phyloP scores from a whole-genome alignment of 2,329 filamentous ascomycete species.

The Cadophora gregata region DNA sequence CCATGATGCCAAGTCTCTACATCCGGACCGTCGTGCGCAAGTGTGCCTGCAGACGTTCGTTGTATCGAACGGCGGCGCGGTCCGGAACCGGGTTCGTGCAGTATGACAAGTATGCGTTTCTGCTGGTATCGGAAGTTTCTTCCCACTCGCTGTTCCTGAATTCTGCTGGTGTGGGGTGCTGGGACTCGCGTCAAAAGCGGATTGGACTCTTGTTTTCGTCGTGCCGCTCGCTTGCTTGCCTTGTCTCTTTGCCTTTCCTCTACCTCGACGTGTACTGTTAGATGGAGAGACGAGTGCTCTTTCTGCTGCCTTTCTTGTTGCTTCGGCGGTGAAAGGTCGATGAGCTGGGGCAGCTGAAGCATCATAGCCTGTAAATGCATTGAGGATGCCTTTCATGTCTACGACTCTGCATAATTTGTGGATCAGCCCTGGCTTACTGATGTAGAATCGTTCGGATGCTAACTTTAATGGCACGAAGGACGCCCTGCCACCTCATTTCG shows the following conservation, averaged over 20 bases:
- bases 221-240: constrained; percentile 2
- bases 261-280: not conserved
- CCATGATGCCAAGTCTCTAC: not conserved
- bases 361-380: not conserved
- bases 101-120: not conserved
- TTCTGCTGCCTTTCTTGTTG: not conserved
- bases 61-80: constrained; percentile 3
- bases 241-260: not conserved
- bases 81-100: constrained; percentile 2
- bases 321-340: not conserved
- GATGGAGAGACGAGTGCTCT: not conserved
- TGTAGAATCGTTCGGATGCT: not conserved
- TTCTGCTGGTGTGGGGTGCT: not conserved
- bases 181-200: constrained; percentile 12
- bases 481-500: not conserved
- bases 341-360: not conserved
- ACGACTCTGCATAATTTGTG: not conserved
- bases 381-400: not conserved
- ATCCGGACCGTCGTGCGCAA: not conserved
- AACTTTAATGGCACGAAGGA: not conserved
- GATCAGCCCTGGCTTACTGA: not conserved
- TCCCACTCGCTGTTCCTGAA: constrained; percentile 3
- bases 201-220: constrained; percentile 15
- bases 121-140: not conserved
- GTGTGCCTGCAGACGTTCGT: not conserved